Evolutionary conservation across 1,284 basidiomycete genomes (phyloP), one percentile per base, ranked within the genome.

Genomic region (Mycena citricolor): DNA sequence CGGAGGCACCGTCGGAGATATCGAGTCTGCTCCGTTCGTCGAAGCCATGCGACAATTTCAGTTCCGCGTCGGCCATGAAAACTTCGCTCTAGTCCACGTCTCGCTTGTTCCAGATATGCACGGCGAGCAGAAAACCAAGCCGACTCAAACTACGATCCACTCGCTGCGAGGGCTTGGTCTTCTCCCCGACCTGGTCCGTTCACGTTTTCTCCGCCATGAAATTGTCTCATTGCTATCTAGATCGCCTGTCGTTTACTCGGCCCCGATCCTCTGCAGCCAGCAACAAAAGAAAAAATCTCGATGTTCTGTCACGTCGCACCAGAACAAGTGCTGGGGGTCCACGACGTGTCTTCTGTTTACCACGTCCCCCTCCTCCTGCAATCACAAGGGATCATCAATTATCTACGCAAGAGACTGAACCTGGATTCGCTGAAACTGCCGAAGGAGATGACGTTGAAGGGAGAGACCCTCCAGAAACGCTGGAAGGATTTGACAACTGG

Each of bases 21-120:
- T 97, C 60, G 93, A 97, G 64, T 94, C 91, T 8, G 93, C 93
- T 5, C 97, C 95, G 4, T 99, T 99, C 66, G 79, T 99, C 45
- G 95, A 99, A 68, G 95, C 95, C 2, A 94, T 99, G 90, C 86
- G 95, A 26, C 95, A 99, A 68, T 99, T 99, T 77, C 93, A 99
- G 66, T 99, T 99, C 77, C 86, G 97, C 45, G 95, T 99, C 21
- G 95, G 95, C 17, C 82, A 90, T 60, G 90, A 94, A 50, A 98
- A 99, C 71, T 99, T 99, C 68, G 95, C 95, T 1, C 80, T 98
- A 41, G 89, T 99, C 54, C 95, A 98, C 60, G 95, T 99, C 47
- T 94, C 91, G n/a, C 83, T 99, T 28, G 94, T 99, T 6, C 95
- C 95, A 13, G 90, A 97, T 57, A 91, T 99, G 72, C 92, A 97